Evolutionary conservation across 2,329 filamentous ascomycete genomes (phyloP), one percentile per base, ranked within the genome.

Genomic region (Calonectria crousiana): DNA sequence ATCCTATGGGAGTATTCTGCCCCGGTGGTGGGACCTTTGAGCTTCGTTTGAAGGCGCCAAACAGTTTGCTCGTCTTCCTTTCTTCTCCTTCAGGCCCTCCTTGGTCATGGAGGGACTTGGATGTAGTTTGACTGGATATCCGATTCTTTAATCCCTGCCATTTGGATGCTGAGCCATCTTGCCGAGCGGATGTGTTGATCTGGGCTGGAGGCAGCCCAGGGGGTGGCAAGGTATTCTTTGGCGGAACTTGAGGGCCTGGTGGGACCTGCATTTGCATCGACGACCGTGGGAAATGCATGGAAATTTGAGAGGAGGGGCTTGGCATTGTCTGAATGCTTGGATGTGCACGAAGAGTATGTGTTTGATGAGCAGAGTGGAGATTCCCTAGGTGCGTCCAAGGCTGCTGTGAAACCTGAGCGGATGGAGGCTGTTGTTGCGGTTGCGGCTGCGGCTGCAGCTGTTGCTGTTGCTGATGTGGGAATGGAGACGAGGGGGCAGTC

Each of bases 71-170:
- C 2, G 78, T 73, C 18, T 78, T 74, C 66, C 75, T 75, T 18
- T 82, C 81, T 13, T 71, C 75, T 14, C 74, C 77, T 10, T 81
- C 80, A 5, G 70, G 30, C 65, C 78, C 80, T 34, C 64, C 66
- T 28, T 79, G 76, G 10, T 58, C 69, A 11, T 78, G 67, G 18
- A 74, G 69, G 53, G 74, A 67, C 51, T 75, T 81, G 5, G 77
- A 77, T 2, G 75, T 69, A 65, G 79, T 75, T 64, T 85, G 84
- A 26, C 72, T 81, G 4, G 81, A 83, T 77, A 85, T 75, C 41
- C 83, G 80, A 38, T 80, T 84, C 69, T 71, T 83, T 23, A 85
- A 58, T 2, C 80, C 83, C 71, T 83, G 85, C 84, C 83, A 84
- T 53, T 81, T 82, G 5, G 81, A 83, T 6, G 78, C 78, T 18